Evolutionary conservation across 305 asterid genomes (phyloP).

Genomic region (Solanum hybrid): DNA sequence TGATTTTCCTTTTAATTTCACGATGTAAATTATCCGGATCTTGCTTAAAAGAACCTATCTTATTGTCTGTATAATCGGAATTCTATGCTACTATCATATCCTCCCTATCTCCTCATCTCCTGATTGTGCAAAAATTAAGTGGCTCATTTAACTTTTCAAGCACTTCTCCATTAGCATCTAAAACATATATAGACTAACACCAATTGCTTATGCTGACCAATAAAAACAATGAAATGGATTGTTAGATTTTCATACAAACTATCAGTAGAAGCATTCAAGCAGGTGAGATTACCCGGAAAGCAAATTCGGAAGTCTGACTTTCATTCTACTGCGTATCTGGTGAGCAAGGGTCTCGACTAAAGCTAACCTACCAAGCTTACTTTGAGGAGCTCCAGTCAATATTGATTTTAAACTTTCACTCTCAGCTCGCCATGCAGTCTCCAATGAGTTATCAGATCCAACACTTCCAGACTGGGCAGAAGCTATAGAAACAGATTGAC

Average conservation of each 20-base stretch:
- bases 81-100: neutral
- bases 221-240: neutral
- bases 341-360: slow-evolving; percentile 92
- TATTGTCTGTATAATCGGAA: neutral
- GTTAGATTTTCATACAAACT: neutral
- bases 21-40: neutral
- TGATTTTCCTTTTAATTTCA: neutral
- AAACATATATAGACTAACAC: neutral
- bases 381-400: slow-evolving; percentile 85
- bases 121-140: neutral
- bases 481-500: slow-evolving; percentile 93
- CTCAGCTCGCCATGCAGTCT: slow-evolving; percentile 98
- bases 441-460: slow-evolving; percentile 88
- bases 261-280: neutral
- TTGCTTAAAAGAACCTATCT: neutral
- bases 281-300: slow-evolving; percentile 65
- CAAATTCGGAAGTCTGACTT: slow-evolving; percentile 84
- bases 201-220: neutral
- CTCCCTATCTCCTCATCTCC: neutral
- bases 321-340: slow-evolving; percentile 87
- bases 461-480: slow-evolving; percentile 84
- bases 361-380: slow-evolving; percentile 95
- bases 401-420: slow-evolving; percentile 92
- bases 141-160: neutral
- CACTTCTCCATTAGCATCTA: neutral